Base-by-base conservation (phyloP, 1,284 basidiomycete genomes). In the Puccinia polysora region DNA sequence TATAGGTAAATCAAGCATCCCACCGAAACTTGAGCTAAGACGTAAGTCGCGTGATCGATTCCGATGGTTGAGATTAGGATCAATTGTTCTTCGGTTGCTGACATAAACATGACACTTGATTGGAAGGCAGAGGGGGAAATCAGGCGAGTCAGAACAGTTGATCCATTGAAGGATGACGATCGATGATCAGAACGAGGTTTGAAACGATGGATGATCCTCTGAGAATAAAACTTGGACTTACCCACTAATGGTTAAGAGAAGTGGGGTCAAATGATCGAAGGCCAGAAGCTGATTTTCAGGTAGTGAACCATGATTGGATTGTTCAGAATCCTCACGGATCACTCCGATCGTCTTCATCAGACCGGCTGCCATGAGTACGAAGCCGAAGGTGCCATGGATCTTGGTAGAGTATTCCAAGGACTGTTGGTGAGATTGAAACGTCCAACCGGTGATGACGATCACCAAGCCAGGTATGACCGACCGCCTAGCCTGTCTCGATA, bases 361-460 rank as follows among this genome's bases (percentile, higher is more conserved):
- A 15, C 91, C 94, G 0, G 92, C 94, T 0, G 87, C 83, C 84
- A 94, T 92, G 18, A 97, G 85, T 0, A 89, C 88, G 76, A 88
- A 85, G 14, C 92, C 93, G 76, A 96, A 95, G 68, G 88, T 83
- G 0, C 84, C 83, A 77, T 96, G 92, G 1, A 95, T 88, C 87
- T 89, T 76, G 10, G 78, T 78, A 2, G 52, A 75, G 62, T 76
- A 64, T 53, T 68, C 72, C 53, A 93, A 82, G 8, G 85, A 86
- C 81, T 97, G 94, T 1, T 86, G 86, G 76, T 97, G 94, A 49
- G 89, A 87, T 2, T 89, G 89, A 91, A 97, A 95, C 0, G 89
- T 93, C 89, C 91, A 97, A 1, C 94, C 94, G 0, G 92, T 95
- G 74, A 95, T 82, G 71, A 91, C 86, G 75, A 94, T 91, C 89